phyloP scores from a whole-genome alignment of 2,329 filamentous ascomycete genomes.

The Diaporthe caulivora region DNA sequence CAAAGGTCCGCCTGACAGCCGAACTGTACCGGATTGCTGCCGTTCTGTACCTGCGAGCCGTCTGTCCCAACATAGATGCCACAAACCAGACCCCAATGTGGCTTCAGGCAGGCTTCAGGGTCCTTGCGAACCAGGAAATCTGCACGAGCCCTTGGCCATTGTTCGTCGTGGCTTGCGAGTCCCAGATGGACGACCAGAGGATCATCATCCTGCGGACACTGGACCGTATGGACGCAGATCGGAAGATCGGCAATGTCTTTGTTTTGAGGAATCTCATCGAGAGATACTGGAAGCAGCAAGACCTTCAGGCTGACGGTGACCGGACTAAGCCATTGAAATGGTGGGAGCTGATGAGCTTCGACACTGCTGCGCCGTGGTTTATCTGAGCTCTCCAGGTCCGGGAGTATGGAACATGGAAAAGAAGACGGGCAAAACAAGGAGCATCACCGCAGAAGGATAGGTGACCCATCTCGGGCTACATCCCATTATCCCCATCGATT shows the following conservation, averaged over 20 bases:
- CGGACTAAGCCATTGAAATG: constrained; percentile 50
- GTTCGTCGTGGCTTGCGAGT: constrained; percentile 61
- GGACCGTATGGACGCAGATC: constrained; percentile 56
- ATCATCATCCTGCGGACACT: constrained; percentile 55
- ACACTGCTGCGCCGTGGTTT: constrained; percentile 50
- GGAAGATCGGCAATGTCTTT: constrained; percentile 59
- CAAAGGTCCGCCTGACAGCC: constrained; percentile 56
- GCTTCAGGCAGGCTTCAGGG: constrained; percentile 51
- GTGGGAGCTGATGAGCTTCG: constrained; percentile 54
- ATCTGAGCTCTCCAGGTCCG: constrained; percentile 43
- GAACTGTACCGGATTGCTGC: constrained; percentile 65
- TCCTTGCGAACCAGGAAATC: constrained; percentile 53
- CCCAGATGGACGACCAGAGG: constrained; percentile 55
- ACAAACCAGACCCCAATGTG: constrained; percentile 46
- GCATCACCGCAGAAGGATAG: neutral
- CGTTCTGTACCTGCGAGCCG: constrained; percentile 46
- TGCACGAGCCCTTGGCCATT: constrained; percentile 64
- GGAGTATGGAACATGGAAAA: neutral
- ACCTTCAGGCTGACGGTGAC: constrained; percentile 52
- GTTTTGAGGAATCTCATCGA: constrained; percentile 58
- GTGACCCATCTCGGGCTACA: neutral
- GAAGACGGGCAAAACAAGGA: neutral
- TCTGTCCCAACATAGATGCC: constrained; percentile 44
- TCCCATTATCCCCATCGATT: neutral
- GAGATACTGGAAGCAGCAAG: constrained; percentile 59